A percentile compares a stretch with the other conserved stretches of the same genome.
These are phyloP conservation scores for Gaeumannomyces sp. DNA, from an alignment of 2,329 filamentous ascomycete genomes.

Conservation along the genomic window DNA sequence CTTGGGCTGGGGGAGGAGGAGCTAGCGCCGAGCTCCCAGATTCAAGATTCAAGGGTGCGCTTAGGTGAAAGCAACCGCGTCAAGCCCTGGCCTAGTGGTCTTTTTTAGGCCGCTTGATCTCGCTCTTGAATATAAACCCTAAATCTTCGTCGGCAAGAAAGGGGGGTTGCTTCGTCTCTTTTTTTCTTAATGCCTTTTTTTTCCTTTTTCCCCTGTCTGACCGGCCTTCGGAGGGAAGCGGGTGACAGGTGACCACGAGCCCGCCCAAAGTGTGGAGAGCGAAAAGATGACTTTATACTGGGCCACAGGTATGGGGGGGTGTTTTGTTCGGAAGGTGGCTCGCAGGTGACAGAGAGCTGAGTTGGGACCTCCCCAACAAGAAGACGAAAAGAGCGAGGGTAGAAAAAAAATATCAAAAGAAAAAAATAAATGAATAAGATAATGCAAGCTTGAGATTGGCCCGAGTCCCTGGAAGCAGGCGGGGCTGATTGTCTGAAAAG, in stretches of 20 bases:
- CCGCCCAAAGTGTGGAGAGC: slow-evolving; percentile 1
- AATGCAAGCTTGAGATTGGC: background rate
- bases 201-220: background rate
- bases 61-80: slow-evolving; percentile 1
- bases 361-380: background rate
- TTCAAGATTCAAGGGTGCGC: slow-evolving; percentile 6
- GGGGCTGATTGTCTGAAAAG: slow-evolving; percentile 9
- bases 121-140: background rate
- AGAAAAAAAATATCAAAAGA: slow-evolving; percentile 5
- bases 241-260: background rate
- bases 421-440: background rate
- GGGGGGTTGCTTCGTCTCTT: background rate
- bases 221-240: background rate
- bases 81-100: slow-evolving; percentile 1
- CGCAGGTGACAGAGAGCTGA: slow-evolving; percentile 4
- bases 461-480: background rate
- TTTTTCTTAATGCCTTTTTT: background rate
- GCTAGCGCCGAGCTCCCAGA: slow-evolving; percentile 3
- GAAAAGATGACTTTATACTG: slow-evolving; percentile 10
- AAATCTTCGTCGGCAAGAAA: background rate
- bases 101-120: slow-evolving; percentile 1
- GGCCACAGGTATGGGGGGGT: background rate
- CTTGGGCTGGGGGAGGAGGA: background rate
- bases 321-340: background rate
- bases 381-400: background rate